Percentiles rank a stretch among this genome's conserved stretches.
Conservation (phyloP, 225 moss, liverwort and hornwort genomes). For the Pleurozium schreberi region DNA sequence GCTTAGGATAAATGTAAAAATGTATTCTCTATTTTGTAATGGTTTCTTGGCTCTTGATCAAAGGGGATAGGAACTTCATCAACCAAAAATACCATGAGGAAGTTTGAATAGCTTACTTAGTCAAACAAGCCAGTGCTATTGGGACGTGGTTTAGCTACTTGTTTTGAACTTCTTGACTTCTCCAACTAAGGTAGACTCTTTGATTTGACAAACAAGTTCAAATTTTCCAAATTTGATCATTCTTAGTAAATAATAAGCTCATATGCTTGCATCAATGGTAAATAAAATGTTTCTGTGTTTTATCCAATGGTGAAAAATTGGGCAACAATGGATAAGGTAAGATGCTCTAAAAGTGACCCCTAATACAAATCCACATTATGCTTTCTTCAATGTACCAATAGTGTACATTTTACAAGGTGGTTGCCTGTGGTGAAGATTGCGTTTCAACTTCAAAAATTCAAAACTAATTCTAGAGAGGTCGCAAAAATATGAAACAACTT, state of each 20-base stretch:
- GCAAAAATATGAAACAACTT: background rate
- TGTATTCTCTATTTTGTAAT: no score
- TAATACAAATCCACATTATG: background rate
- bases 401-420: rapidly evolving
- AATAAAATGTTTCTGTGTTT: background rate
- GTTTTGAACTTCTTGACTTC: no score
- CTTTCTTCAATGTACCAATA: background rate
- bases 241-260: no score
- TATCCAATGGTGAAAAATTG: background rate
- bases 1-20: no score
- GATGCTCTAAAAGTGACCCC: background rate
- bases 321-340: rapidly evolving
- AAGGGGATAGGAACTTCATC: no score
- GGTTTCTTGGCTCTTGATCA: no score
- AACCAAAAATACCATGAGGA: no score
- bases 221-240: background rate
- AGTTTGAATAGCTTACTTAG: no score
- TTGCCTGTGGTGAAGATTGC: rapidly evolving
- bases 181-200: no score
- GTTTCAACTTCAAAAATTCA: background rate
- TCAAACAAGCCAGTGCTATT: no score
- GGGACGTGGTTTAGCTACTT: no score
- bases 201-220: background rate
- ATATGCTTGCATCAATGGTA: background rate
- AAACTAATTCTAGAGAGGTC: background rate